Base-by-base conservation (phyloP, 305 asterid species). In the Solanum hybrid region DNA sequence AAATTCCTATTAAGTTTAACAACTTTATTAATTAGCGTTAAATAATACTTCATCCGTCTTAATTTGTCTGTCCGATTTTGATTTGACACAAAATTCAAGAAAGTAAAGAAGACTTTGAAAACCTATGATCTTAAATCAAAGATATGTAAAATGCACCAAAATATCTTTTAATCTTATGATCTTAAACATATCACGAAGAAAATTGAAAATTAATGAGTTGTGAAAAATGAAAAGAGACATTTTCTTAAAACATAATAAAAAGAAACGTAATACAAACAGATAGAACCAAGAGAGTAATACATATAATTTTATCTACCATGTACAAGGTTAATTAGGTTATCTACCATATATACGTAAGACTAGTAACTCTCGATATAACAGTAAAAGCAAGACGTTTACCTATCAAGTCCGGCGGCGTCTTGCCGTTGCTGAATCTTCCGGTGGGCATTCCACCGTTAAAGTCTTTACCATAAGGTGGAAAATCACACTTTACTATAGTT, bases 351-450 rank as follows among this genome's bases (percentile, higher is more conserved):
- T n/a, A 73, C 5, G 4, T 73, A 15, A 15, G 29, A 26, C 76
- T 10, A 32, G 4, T 73, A 73, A 32, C 26, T 7, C 4, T 8
- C 8, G 4, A 32, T 76, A 15, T 76, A 76, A 8, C 4, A 32
- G 8, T 76, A 76, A 76, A 76, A 76, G 0, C 81, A 32, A 76
- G 26, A 76, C 14, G 40, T 22, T 69, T 93, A 96, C 98, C 98
- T 36, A 94, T 78, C 5, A 95, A 84, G 85, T 96, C 98, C 0
- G 94, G 90, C 11, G 98, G 98, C 2, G 98, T 95, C 91, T 90
- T 92, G 45, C 95, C 97, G 12, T 96, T 95, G 94, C 93, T 75
- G 88, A 95, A 96, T 90, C 98, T 93, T 13, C 98, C 98, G 0
- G 97, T 94, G 0, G 98, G 93, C 51, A 42, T 13, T 76, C 97